A percentile compares a stretch with the other conserved stretches of the same genome.
phyloP scores from a whole-genome alignment of 139 green algal genomes.

The Chlorella sp. region DNA sequence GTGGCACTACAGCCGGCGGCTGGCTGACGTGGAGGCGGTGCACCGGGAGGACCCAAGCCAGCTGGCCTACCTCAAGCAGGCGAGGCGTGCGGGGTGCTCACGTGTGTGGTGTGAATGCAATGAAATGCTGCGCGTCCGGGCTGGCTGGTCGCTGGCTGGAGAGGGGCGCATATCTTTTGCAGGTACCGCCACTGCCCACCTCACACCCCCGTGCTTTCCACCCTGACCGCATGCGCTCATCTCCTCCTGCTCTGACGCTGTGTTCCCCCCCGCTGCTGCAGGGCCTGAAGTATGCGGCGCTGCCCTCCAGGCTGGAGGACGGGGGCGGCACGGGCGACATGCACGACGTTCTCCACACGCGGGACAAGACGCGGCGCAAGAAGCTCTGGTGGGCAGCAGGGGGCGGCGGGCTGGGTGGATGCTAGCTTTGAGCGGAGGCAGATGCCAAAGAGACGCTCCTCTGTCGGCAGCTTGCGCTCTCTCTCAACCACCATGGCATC shows the following conservation, averaged over 20 bases:
- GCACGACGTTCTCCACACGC: conserved; percentile 3
- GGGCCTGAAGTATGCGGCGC: conserved; percentile 19
- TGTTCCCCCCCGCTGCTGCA: not conserved
- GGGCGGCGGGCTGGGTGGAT: no score
- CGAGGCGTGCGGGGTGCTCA: not conserved
- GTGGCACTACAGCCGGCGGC: conserved; percentile 23
- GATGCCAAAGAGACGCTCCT: no score
- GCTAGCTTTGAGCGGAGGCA: not conserved
- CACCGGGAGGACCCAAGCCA: conserved; percentile 6
- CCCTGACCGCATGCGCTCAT: no score
- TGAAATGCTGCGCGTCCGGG: not conserved
- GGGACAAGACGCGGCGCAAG: conserved; percentile 5
- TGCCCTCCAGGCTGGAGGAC: not conserved
- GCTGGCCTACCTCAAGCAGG: conserved; percentile 14
- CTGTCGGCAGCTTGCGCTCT: not conserved
- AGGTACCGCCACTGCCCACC: no score
- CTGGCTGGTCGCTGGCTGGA: not conserved
- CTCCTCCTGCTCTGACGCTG: no score
- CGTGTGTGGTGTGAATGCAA: not conserved
- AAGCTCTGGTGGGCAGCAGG: not conserved
- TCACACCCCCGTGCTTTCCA: no score
- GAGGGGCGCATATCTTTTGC: not conserved
- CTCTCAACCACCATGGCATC: not conserved
- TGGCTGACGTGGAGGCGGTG: conserved; percentile 18
- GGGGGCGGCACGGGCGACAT: not conserved